These are phyloP conservation scores for Ceratocystis albifundus DNA, from an alignment of 2,329 filamentous ascomycete species.

Conservation along the genomic window DNA sequence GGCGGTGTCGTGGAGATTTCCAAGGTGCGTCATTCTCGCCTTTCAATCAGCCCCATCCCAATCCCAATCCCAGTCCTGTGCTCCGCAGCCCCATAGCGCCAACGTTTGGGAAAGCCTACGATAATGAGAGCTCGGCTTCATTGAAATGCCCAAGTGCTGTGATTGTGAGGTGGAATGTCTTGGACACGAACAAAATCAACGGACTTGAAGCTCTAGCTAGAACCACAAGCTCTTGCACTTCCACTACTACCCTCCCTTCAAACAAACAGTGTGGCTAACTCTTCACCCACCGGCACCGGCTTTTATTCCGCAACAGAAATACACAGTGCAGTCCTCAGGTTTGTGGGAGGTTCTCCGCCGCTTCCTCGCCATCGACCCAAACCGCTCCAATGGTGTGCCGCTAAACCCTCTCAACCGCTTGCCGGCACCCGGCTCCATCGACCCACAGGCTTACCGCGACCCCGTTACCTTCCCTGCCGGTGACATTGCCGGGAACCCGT, in stretches of 20 bases:
- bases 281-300: neutral
- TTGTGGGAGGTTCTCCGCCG: conserved; percentile 78
- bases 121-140: neutral
- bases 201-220: neutral
- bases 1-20: conserved; percentile 42
- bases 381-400: conserved; percentile 82
- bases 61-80: no score
- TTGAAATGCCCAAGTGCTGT: neutral
- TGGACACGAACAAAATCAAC: conserved; percentile 23
- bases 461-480: conserved; percentile 45
- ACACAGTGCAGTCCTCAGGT: conserved; percentile 80
- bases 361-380: conserved; percentile 66
- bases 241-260: neutral
- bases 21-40: conserved; percentile 38
- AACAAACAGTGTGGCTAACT: neutral
- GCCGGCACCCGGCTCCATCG: conserved; percentile 45
- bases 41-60: neutral
- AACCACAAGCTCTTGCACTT: conserved; percentile 23
- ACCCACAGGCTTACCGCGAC: conserved; percentile 32
- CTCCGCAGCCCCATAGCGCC: conserved; percentile 3
- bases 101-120: neutral
- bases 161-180: neutral
- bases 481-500: conserved; percentile 32
- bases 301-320: conserved; percentile 56
- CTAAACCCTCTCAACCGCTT: conserved; percentile 87